Evolutionary conservation across 2,329 filamentous ascomycete species (phyloP), one percentile per base, ranked within the genome.

Genomic region (Amesomyces nigricolor): DNA sequence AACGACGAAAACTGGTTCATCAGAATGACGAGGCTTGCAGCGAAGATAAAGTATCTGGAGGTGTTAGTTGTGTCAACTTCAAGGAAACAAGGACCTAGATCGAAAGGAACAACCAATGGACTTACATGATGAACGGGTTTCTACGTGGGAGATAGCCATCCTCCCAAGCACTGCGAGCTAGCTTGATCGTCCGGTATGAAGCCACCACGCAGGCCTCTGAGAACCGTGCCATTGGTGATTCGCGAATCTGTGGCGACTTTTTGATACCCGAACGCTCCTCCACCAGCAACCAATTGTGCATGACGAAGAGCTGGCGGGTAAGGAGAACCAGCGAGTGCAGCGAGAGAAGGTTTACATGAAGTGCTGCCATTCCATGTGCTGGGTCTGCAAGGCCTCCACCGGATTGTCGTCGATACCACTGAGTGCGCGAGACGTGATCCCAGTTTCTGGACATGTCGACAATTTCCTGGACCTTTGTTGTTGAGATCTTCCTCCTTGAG

Each of bases 301-400:
- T 80, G 13, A 86, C 69, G 56, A 86, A 83, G 65, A 87, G 86
- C 0, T 85, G 83, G 29, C 84, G 74, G 1, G 81, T 84, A 1
- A 87, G 73, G 0, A 87, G 72, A 26, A 87, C 77, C 42, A 85
- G 76, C 0, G 81, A 80, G 64, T 87, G 82, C 53, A 77, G 80
- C 55, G 85, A 80, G 37, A 86, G 71, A 22, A 87, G 70, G 57
- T 85, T 83, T 55, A 79, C 72, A 60, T 87, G 83, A 5, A 87
- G 68, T n/a, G 83, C 77, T 4, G 80, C 78, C 35, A 86, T 77
- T 3, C 78, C 77, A 57, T 81, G 73, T 17, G 72, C 72, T n/a
- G 76, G 70, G 38, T 71, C 64, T 22, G 67, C 64, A 30, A 69
- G 68, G 2, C 70, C 71, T 32, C 70, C 69, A 5, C 71, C 69